Conservation (phyloP, 164 flowering plant species). For the Malania oleifera region DNA sequence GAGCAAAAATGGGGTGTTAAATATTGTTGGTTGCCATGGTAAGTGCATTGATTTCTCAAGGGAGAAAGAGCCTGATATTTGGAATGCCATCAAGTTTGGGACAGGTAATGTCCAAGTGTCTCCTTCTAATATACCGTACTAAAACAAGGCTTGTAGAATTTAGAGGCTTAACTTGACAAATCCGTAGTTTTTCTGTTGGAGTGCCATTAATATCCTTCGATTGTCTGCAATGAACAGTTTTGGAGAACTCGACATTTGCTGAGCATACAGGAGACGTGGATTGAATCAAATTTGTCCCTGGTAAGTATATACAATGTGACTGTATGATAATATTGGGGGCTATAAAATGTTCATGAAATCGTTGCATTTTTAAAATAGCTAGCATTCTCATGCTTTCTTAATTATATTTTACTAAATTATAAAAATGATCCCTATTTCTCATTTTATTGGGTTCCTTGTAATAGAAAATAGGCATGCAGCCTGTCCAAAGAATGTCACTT, state of each 20-base stretch:
- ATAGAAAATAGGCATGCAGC: constrained; percentile 96
- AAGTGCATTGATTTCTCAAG: constrained; percentile 81
- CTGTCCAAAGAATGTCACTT: constrained; percentile 88
- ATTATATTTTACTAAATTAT: too few species aligned
- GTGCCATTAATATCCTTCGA: too few species aligned
- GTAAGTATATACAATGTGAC: constrained; percentile 23
- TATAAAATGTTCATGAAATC: too few species aligned
- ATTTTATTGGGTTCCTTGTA: too few species aligned
- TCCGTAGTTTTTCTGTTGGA: constrained; percentile 3
- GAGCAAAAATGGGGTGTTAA: constrained; percentile 95
- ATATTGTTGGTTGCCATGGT: constrained; percentile 97
- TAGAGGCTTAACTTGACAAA: not conserved
- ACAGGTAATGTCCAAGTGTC: constrained; percentile 43
- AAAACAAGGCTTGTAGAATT: too few species aligned
- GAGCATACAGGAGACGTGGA: constrained; percentile 95
- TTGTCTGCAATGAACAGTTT: constrained; percentile 56
- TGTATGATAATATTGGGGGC: too few species aligned
- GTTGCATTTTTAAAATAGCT: too few species aligned
- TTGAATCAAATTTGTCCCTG: constrained; percentile 93
- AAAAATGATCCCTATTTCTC: too few species aligned
- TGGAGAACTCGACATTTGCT: constrained; percentile 95
- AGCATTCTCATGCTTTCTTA: too few species aligned
- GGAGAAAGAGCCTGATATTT: constrained; percentile 98
- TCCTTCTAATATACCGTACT: not conserved
- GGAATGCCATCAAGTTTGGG: constrained; percentile 97